Evolutionary conservation across 2,329 filamentous ascomycete genomes (phyloP).

Genomic region (Blastomyces parvus): DNA sequence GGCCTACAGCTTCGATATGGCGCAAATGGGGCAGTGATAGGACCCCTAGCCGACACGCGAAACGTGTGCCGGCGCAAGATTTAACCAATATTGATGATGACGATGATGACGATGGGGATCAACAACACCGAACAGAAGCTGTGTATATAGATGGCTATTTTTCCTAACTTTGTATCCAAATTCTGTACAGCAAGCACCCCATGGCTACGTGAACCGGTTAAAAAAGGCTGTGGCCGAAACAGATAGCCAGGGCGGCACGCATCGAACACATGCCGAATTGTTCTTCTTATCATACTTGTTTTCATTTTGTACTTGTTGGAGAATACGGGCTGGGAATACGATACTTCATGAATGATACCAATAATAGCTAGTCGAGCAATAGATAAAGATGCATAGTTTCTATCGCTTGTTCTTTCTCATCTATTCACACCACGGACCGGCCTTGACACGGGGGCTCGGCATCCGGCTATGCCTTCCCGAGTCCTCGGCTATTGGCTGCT

Average conservation of each 20-base stretch:
- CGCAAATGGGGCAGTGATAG: background rate
- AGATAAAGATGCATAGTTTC: background rate
- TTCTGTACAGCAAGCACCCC: background rate
- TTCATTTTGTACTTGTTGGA: background rate
- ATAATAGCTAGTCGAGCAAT: background rate
- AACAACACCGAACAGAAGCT: background rate
- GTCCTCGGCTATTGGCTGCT: background rate
- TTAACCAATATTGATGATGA: background rate
- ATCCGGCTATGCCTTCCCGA: background rate
- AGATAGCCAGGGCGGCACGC: background rate
- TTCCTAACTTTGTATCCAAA: background rate
- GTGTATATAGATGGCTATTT: background rate
- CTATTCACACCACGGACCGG: too few relatives aligned
- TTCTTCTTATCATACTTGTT: background rate
- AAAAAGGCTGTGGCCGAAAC: background rate
- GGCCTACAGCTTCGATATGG: background rate
- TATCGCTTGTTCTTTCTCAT: background rate
- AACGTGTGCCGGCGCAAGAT: background rate
- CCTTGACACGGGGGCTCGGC: background rate
- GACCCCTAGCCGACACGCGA: background rate
- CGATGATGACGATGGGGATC: background rate
- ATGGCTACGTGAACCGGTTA: background rate
- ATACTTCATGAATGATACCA: background rate
- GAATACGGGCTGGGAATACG: background rate
- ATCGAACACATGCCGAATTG: background rate